Percentiles rank a stretch among this genome's conserved stretches.
Conservation (phyloP, 2,329 filamentous ascomycete genomes). For the Hymenoscyphus infarciens region DNA sequence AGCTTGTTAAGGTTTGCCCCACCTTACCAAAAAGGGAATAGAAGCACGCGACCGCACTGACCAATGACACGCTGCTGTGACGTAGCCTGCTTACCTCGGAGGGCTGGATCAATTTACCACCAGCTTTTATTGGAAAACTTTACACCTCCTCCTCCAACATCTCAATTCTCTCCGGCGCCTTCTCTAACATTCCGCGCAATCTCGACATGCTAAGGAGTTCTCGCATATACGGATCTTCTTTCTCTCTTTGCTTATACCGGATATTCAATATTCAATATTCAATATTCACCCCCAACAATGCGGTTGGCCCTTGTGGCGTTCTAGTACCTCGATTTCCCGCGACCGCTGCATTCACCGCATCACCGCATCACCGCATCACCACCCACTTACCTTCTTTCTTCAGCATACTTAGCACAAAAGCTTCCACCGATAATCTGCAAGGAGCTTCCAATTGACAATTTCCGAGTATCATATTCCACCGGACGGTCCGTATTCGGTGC, state of each 20-base stretch:
- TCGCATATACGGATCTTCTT: neutral
- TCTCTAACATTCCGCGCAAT: no score
- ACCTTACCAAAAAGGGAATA: neutral
- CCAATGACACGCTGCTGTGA: neutral
- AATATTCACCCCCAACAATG: neutral
- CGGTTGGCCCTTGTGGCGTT: neutral
- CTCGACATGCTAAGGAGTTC: neutral
- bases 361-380: constrained; percentile 3
- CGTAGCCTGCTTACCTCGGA: neutral
- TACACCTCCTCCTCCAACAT: no score
- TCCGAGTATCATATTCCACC: neutral
- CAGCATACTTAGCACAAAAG: no score
- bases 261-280: no score
- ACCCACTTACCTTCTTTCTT: neutral
- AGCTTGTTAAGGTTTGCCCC: neutral
- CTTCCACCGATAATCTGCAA: neutral
- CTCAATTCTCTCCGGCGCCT: no score
- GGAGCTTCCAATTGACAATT: neutral
- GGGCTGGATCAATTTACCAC: no score
- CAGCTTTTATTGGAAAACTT: no score
- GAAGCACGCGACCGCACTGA: neutral
- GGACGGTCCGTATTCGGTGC: neutral
- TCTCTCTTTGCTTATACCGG: no score
- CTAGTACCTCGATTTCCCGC: neutral
- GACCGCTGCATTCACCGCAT: neutral